Evolutionary conservation across 1,139 yeast species (phyloP).

Genomic region (Scheffersomyces stambukii): DNA sequence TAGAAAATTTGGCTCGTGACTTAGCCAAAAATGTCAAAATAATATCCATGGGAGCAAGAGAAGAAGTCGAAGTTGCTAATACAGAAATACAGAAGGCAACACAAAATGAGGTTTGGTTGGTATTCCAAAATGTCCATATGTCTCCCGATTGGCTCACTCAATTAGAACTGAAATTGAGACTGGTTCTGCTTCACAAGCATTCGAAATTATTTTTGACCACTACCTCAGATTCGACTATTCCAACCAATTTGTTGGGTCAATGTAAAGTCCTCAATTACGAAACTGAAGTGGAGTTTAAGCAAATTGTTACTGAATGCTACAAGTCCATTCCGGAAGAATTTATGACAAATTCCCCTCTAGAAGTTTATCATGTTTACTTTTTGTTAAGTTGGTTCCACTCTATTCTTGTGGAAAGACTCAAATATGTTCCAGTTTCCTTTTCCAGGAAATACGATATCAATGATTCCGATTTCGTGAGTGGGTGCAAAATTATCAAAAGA

Average conservation of each 20-base stretch:
- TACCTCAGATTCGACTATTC: slow-evolving; percentile 45
- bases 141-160: slow-evolving; percentile 59
- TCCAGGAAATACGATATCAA: slow-evolving; percentile 60
- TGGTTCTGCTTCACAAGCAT: slow-evolving; percentile 13
- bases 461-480: slow-evolving; percentile 67
- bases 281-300: slow-evolving; percentile 56
- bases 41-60: slow-evolving; percentile 75
- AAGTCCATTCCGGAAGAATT: slow-evolving; percentile 20
- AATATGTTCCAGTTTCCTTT: slow-evolving; percentile 65
- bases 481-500: slow-evolving; percentile 39
- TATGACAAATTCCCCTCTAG: slow-evolving; percentile 34
- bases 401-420: slow-evolving; percentile 52
- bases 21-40: slow-evolving; percentile 25
- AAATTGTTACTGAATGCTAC: slow-evolving; percentile 42
- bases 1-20: slow-evolving; percentile 41
- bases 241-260: slow-evolving; percentile 46
- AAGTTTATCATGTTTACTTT: slow-evolving; percentile 48
- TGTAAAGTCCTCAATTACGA: slow-evolving; percentile 58
- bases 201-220: slow-evolving; percentile 63
- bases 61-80: slow-evolving; percentile 57
- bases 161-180: slow-evolving; percentile 44
- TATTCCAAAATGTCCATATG: slow-evolving; percentile 77
- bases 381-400: slow-evolving; percentile 70
- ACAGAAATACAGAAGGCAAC: slow-evolving; percentile 45
- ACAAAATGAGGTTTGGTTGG: slow-evolving; percentile 57